Evolutionary conservation across 331 rosid genomes (phyloP).

Genomic region (Arachis monticola): DNA sequence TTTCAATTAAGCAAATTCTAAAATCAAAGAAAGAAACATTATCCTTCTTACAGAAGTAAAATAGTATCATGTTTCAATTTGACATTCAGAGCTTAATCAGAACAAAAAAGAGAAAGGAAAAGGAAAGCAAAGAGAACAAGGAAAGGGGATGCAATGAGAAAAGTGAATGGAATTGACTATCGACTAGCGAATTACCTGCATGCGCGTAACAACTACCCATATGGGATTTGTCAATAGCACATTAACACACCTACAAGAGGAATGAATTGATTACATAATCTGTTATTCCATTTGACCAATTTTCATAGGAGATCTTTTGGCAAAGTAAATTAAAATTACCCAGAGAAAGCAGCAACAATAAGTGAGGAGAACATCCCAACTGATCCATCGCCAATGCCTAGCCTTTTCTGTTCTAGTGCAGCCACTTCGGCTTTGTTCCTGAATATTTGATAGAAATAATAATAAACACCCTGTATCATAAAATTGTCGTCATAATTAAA

Average conservation of each 20-base stretch:
- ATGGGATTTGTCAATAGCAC: constrained; percentile 94
- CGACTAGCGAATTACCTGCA: constrained; percentile 70
- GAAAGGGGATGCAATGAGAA: constrained; percentile 22
- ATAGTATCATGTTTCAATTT: not conserved
- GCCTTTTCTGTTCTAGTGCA: constrained; percentile 62
- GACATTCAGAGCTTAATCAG: constrained; percentile 10
- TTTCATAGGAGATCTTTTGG: not conserved
- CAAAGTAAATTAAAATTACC: constrained; percentile 68
- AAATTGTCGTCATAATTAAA: constrained; percentile 55
- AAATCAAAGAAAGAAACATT: constrained; percentile 1
- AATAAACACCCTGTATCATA: constrained; percentile 97
- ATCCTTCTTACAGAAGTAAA: not conserved
- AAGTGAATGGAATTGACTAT: constrained; percentile 25
- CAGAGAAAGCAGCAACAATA: constrained; percentile 87
- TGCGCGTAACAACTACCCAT: constrained; percentile 91
- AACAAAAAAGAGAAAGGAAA: not conserved
- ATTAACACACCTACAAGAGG: constrained; percentile 82
- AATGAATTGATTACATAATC: constrained; percentile 29
- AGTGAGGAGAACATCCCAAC: constrained; percentile 94
- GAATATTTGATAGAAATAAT: constrained; percentile 99
- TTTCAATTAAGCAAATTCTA: constrained; percentile 1
- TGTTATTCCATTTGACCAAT: constrained; percentile 10
- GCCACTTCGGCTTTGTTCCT: constrained; percentile 91
- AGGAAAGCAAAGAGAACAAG: not conserved
- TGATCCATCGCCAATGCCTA: constrained; percentile 86